A percentile compares a stretch with the other conserved stretches of the same genome.
These are phyloP conservation scores for Zasmidium angulare DNA, from an alignment of 2,329 filamentous ascomycete species.

Conservation along the genomic window DNA sequence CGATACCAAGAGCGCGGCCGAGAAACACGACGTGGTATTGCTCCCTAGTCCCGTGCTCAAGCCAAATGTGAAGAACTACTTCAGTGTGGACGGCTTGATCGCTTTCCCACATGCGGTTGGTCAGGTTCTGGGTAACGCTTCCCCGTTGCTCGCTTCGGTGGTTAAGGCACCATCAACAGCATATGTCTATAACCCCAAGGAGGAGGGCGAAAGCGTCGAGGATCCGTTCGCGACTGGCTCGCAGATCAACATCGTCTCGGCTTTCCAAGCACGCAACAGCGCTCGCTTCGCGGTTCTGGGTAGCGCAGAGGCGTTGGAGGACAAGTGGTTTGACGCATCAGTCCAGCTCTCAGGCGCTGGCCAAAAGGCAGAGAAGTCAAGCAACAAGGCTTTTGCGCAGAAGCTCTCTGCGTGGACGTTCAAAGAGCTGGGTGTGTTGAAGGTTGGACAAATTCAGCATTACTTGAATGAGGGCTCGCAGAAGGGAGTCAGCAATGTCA, in stretches of 20 bases:
- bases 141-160: constrained; percentile 76
- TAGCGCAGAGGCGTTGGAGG: constrained; percentile 80
- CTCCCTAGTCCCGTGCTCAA: constrained; percentile 68
- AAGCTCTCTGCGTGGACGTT: constrained; percentile 93
- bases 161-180: constrained; percentile 79
- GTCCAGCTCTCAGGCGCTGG: constrained; percentile 57
- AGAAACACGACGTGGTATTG: constrained; percentile 86
- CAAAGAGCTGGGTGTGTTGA: constrained; percentile 86
- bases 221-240: constrained; percentile 81
- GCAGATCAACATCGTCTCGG: constrained; percentile 80
- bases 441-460: constrained; percentile 81
- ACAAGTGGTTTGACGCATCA: constrained; percentile 83
- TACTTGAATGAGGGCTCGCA: constrained; percentile 58
- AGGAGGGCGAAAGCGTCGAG: constrained; percentile 69
- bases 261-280: constrained; percentile 88
- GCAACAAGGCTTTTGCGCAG: constrained; percentile 82
- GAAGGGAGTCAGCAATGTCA: constrained; percentile 37
- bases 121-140: constrained; percentile 74
- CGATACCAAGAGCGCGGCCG: constrained; percentile 71
- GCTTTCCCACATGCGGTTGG: constrained; percentile 81
- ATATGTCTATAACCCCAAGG: constrained; percentile 93
- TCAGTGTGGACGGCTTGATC: constrained; percentile 67
- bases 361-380: constrained; percentile 62
- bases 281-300: constrained; percentile 85
- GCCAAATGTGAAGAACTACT: constrained; percentile 73